Percentiles rank a stretch among this genome's conserved stretches.
Conservation (phyloP, 2,329 filamentous ascomycete species). For the Fusarium burgessii region DNA sequence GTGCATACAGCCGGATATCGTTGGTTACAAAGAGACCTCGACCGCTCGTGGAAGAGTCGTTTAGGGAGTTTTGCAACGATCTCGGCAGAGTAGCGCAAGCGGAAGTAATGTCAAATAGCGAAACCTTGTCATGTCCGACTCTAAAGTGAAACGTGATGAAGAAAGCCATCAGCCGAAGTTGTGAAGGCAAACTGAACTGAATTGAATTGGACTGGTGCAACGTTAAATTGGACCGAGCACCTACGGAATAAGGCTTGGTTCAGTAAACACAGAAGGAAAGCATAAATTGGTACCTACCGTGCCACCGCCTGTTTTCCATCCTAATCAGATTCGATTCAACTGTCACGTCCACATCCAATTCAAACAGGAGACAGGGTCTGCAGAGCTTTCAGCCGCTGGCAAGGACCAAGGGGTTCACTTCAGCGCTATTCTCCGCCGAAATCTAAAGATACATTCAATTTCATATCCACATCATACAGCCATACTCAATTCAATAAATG, state of each 20-base stretch:
- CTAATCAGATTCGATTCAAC: background rate
- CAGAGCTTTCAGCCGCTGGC: slow-evolving; percentile 2
- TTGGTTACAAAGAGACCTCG: slow-evolving; percentile 31
- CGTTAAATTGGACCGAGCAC: background rate
- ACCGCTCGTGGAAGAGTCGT: slow-evolving; percentile 39
- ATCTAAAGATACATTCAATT: background rate
- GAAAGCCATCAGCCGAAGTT: slow-evolving; percentile 1
- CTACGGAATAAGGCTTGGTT: slow-evolving; percentile 6
- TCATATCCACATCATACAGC: slow-evolving; percentile 1
- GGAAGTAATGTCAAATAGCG: slow-evolving; percentile 20
- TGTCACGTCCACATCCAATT: slow-evolving; percentile 3
- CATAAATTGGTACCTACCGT: slow-evolving; percentile 25
- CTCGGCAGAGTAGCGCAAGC: slow-evolving; percentile 21
- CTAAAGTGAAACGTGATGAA: slow-evolving; percentile 11
- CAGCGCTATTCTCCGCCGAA: slow-evolving; percentile 31
- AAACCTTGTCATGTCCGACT: slow-evolving; percentile 15
- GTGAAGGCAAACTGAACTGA: background rate
- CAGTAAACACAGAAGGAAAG: slow-evolving; percentile 19
- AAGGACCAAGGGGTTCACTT: slow-evolving; percentile 23
- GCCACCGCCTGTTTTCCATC: slow-evolving; percentile 1
- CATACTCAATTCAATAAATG: background rate
- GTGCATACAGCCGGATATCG: slow-evolving; percentile 25
- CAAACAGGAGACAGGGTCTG: slow-evolving; percentile 8
- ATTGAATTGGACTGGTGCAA: background rate
- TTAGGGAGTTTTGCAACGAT: slow-evolving; percentile 18